phyloP scores from a whole-genome alignment of 768 basidiomycete genomes.

The Russula virescens region DNA sequence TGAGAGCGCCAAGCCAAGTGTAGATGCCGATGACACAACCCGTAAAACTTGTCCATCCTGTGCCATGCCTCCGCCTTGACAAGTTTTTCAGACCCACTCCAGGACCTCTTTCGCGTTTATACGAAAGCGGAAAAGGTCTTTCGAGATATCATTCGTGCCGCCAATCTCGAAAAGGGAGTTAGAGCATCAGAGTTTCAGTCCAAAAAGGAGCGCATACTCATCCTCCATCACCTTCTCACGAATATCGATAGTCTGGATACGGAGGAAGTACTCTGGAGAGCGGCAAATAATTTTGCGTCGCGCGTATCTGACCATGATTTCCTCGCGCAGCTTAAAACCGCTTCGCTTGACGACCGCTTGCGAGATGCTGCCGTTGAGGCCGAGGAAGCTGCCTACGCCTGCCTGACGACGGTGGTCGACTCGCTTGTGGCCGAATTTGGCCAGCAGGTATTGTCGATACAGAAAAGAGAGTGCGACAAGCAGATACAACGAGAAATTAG shows the following conservation, averaged over 20 bases:
- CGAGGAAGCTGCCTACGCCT: not conserved
- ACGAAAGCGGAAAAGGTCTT: not conserved
- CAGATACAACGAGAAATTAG: constrained; percentile 7
- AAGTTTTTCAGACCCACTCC: not conserved
- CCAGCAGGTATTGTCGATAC: constrained; percentile 1
- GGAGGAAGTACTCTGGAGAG: constrained; percentile 5
- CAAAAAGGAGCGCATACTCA: constrained; percentile 8
- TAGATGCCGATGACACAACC: not conserved
- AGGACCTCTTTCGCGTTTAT: constrained; percentile 3
- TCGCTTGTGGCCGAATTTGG: not conserved
- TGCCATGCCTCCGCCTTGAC: not conserved
- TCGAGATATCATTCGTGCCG: not conserved
- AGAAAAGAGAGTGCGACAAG: constrained; percentile 10
- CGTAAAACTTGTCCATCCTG: not conserved
- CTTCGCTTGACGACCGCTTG: not conserved
- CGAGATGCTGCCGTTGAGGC: not conserved
- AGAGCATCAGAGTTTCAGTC: not conserved
- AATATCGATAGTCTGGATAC: not conserved
- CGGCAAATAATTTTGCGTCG: not conserved
- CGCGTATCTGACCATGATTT: constrained; percentile 12
- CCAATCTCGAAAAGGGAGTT: constrained; percentile 5
- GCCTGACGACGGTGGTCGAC: constrained; percentile 7
- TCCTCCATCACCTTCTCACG: not conserved
- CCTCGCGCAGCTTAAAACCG: not conserved
- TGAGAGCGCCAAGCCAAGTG: not conserved